A percentile compares a stretch with the other conserved stretches of the same genome.
These are phyloP conservation scores for Acorus gramineus DNA, from an alignment of 106 monocot genomes.

Conservation along the genomic window DNA sequence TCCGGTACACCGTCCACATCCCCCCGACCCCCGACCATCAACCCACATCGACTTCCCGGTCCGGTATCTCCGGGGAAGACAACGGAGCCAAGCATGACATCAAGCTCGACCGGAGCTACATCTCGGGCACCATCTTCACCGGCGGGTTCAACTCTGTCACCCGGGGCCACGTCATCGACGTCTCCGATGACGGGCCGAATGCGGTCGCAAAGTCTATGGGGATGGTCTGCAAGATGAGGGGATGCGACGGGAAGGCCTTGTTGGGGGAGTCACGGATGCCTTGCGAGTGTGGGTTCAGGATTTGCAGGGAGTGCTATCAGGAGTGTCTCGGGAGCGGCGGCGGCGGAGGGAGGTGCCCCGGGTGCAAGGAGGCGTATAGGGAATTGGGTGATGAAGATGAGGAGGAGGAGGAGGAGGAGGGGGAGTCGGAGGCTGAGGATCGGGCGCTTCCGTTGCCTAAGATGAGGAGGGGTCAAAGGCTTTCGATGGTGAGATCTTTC, in stretches of 20 bases:
- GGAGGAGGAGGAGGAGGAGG: slow-evolving; percentile 9
- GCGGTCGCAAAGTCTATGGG: neutral
- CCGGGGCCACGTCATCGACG: slow-evolving; percentile 39
- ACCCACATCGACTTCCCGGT: slow-evolving; percentile 3
- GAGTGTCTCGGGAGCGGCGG: slow-evolving; percentile 25
- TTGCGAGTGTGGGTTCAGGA: slow-evolving; percentile 58
- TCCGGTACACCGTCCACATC: slow-evolving; percentile 85
- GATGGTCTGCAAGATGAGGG: slow-evolving; percentile 44
- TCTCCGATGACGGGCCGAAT: slow-evolving; percentile 11
- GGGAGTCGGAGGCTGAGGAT: slow-evolving; percentile 12
- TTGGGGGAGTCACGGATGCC: slow-evolving; percentile 16
- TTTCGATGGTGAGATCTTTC: slow-evolving; percentile 49
- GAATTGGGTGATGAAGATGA: slow-evolving; percentile 17
- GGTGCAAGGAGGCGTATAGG: slow-evolving; percentile 57
- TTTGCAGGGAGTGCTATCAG: slow-evolving; percentile 59
- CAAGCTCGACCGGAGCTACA: slow-evolving; percentile 25
- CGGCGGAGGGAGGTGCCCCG: slow-evolving; percentile 29
- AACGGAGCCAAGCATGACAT: no score
- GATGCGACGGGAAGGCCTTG: slow-evolving; percentile 38
- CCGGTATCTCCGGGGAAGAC: no score
- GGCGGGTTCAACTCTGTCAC: slow-evolving; percentile 65
- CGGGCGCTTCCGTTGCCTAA: slow-evolving; percentile 31
- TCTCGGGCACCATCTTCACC: slow-evolving; percentile 69
- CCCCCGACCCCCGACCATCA: slow-evolving; percentile 65
- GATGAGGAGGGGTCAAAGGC: slow-evolving; percentile 23